Base-by-base conservation (phyloP, 1,284 basidiomycete genomes). In the Ceratobasidium sp. region DNA sequence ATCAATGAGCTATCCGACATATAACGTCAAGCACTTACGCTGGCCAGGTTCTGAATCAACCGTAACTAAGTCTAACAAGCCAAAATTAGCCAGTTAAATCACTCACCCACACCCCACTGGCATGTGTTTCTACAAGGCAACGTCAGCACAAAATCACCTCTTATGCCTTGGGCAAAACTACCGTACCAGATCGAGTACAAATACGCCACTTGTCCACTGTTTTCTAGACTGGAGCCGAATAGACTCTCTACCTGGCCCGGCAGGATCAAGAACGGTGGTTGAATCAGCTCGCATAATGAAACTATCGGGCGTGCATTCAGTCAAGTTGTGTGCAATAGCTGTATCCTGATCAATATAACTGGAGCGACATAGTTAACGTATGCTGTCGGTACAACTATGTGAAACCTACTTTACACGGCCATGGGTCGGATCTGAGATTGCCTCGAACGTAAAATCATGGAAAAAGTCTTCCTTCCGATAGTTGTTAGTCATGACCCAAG, bases 401-500 rank as follows among this genome's bases (percentile, higher is more conserved):
- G 14, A 6, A 39, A 39, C 36, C 6, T 39, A 39, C 36, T 39
- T 39, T 6, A 39, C 36, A 14, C 36, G 36, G 6, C 36, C 36
- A 6, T 14, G 81, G 4, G 88, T 88, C 1, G 88, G 88, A 77
- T 89, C 88, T 2, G 83, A 53, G 60, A 87, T 85, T 26, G 85
- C 83, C 75, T 86, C 76, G 75, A 83, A 85, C 6, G 79, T 79
- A 77, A 88, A 89, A 1, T 81, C 79, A 28, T 81, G 76, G 73
- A 86, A 81, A 78, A 89, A 89, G 36, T 16, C 77, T 71, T n/a
- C 88, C 88, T 43, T 83, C 36, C n/a, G 79, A 75, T 83, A 82
- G 58, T 80, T 83, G 74, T 87, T 84, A 23, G 81, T 55, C 4
- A 64, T 23, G 18, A 10, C 6, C 61, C 61, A 64, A 28, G 10